Conservation (phyloP, 768 basidiomycete genomes). For the Tricholoma matsutake region DNA sequence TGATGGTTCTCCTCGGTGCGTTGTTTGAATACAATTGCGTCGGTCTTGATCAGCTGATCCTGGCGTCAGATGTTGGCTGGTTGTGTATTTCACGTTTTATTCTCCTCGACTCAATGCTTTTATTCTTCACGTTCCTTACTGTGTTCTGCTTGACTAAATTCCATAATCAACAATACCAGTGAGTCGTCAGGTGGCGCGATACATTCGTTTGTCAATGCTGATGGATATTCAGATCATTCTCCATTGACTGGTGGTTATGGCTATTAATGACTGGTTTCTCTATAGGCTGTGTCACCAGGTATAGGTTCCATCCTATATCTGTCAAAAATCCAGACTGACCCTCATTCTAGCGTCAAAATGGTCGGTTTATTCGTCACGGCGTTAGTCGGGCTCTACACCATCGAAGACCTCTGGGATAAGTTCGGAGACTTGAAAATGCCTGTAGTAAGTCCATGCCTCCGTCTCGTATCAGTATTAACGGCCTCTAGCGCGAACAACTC, state of each 20-base stretch:
- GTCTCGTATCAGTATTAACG: not conserved
- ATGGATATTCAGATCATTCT: slow-evolving; percentile 65
- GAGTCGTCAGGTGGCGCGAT: slow-evolving; percentile 27
- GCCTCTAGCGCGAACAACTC: slow-evolving; percentile 71
- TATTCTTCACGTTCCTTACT: slow-evolving; percentile 98
- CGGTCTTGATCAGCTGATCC: not conserved
- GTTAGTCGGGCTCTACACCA: slow-evolving; percentile 91
- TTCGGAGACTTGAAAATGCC: slow-evolving; percentile 95
- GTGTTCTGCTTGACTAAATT: slow-evolving; percentile 95
- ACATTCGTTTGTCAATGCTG: slow-evolving; percentile 6
- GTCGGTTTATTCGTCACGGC: slow-evolving; percentile 95
- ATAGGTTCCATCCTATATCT: slow-evolving; percentile 8
- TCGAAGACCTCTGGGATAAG: slow-evolving; percentile 98
- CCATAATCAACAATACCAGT: slow-evolving; percentile 96
- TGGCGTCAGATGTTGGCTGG: slow-evolving; percentile 84
- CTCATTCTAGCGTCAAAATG: slow-evolving; percentile 77
- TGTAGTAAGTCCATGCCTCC: slow-evolving; percentile 49
- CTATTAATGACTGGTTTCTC: slow-evolving; percentile 88
- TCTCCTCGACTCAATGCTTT: slow-evolving; percentile 96
- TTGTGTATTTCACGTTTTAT: slow-evolving; percentile 96
- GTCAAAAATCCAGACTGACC: not conserved
- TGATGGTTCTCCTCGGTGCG: slow-evolving; percentile 91
- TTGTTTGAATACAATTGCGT: not conserved
- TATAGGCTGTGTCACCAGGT: slow-evolving; percentile 95
- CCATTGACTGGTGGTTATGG: slow-evolving; percentile 98